Evolutionary conservation across 192 early-diverging fungal genomes (phyloP).

Genomic region (Rhizoclosmatium sp.): DNA sequence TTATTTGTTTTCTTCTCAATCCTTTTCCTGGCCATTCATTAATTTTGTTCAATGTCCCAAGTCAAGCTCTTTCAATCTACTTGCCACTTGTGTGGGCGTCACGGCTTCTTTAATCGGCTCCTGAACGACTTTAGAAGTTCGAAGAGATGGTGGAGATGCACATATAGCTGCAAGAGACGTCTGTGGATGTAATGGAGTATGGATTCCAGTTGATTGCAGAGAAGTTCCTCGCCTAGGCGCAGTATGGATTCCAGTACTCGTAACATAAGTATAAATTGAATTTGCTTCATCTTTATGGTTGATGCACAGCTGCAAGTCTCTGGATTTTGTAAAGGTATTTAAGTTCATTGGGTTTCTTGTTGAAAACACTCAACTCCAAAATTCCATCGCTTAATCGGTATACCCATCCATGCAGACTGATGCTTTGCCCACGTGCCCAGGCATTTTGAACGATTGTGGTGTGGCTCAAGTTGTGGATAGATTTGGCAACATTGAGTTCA

Average conservation of each 20-base stretch:
- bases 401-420: slow-evolving; percentile 68
- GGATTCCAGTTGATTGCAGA: background rate
- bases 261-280: slow-evolving; percentile 29
- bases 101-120: background rate
- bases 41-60: background rate
- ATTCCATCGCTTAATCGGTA: slow-evolving; percentile 53
- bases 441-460: slow-evolving; percentile 90
- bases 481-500: slow-evolving; percentile 80
- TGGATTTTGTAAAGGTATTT: background rate
- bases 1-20: background rate
- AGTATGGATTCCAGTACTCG: slow-evolving; percentile 8
- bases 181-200: background rate
- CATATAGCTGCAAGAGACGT: background rate
- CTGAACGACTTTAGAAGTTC: background rate
- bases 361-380: slow-evolving; percentile 15
- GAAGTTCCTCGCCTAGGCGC: slow-evolving; percentile 15
- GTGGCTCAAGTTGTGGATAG: slow-evolving; percentile 75
- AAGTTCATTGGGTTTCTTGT: background rate
- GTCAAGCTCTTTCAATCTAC: background rate
- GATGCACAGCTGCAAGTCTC: slow-evolving; percentile 35
- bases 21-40: background rate
- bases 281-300: slow-evolving; percentile 29
- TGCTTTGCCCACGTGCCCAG: slow-evolving; percentile 75
- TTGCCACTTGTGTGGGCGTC: slow-evolving; percentile 1
- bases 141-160: background rate